Percentiles rank a stretch among this genome's conserved stretches.
phyloP scores from a whole-genome alignment of 805 yeast species.

The Priceomyces melissophilus region DNA sequence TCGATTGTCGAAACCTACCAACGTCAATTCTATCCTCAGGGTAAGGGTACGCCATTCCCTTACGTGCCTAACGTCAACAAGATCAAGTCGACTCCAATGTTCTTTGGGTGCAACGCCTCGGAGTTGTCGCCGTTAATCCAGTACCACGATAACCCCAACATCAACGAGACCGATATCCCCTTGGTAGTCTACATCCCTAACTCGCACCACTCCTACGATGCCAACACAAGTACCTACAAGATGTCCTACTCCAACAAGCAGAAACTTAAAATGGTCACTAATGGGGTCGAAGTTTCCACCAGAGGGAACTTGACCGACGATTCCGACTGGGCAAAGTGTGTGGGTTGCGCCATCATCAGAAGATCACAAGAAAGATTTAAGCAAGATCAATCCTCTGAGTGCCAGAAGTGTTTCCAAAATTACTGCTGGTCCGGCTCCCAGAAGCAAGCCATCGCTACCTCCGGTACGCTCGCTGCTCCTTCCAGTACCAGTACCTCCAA shows the following conservation, averaged over 20 bases:
- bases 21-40: constrained; percentile 39
- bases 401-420: constrained; percentile 62
- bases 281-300: constrained; percentile 73
- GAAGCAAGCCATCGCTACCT: constrained; percentile 8
- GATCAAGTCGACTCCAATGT: constrained; percentile 53
- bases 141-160: constrained; percentile 13
- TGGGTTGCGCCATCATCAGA: constrained; percentile 79
- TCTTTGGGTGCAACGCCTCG: constrained; percentile 76
- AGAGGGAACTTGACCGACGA: constrained; percentile 66
- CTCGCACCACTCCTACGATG: constrained; percentile 55
- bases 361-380: constrained; percentile 71
- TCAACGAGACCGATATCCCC: constrained; percentile 43
- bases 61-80: constrained; percentile 69
- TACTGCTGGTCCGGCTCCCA: constrained; percentile 72
- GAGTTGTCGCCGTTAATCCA: constrained; percentile 53
- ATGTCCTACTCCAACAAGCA: constrained; percentile 59
- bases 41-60: constrained; percentile 67
- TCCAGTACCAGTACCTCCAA: not conserved
- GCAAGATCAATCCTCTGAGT: constrained; percentile 58
- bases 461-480: constrained; percentile 1
- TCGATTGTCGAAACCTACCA: constrained; percentile 33
- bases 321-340: constrained; percentile 66
- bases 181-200: constrained; percentile 75
- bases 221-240: constrained; percentile 73
- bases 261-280: constrained; percentile 56